Percentiles rank a stretch among this genome's conserved stretches.
These are phyloP conservation scores for Aspergillus alliaceus DNA, from an alignment of 2,329 filamentous ascomycete genomes.

Conservation along the genomic window DNA sequence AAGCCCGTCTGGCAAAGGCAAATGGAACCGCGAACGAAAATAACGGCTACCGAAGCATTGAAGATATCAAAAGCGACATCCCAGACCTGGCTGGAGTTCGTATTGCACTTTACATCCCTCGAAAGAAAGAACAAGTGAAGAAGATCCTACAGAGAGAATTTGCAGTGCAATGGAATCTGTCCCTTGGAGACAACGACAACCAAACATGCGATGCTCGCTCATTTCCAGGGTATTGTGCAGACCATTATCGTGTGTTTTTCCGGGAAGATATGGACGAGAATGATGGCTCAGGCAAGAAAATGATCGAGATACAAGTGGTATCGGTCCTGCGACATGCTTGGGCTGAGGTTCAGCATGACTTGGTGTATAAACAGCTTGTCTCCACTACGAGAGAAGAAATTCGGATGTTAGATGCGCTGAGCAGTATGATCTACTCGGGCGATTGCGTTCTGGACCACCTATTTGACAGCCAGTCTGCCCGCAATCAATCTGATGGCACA, in stretches of 20 bases:
- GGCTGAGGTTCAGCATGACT: slow-evolving; percentile 30
- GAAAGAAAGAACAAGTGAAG: not conserved
- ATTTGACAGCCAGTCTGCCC: not conserved
- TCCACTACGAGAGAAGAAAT: not conserved
- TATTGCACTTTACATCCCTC: slow-evolving; percentile 8
- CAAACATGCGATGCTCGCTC: not conserved
- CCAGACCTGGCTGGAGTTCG: slow-evolving; percentile 14
- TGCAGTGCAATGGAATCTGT: not conserved
- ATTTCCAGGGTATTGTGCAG: slow-evolving; percentile 4
- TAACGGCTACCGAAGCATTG: not conserved
- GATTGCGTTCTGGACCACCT: not conserved
- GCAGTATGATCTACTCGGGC: not conserved
- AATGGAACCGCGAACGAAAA: not conserved
- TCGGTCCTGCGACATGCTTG: slow-evolving; percentile 26
- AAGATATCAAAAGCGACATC: slow-evolving; percentile 12
- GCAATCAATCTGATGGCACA: not conserved
- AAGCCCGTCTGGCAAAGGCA: not conserved
- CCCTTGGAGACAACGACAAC: not conserved
- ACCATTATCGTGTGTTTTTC: slow-evolving; percentile 1
- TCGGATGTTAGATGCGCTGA: not conserved
- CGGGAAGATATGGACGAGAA: not conserved
- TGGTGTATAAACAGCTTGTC: slow-evolving; percentile 25
- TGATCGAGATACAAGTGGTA: slow-evolving; percentile 31
- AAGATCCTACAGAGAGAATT: not conserved
- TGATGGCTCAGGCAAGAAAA: not conserved